Evolutionary conservation across 176 grass and related monocot species (phyloP).

Genomic region (Pontederia crassipes): DNA sequence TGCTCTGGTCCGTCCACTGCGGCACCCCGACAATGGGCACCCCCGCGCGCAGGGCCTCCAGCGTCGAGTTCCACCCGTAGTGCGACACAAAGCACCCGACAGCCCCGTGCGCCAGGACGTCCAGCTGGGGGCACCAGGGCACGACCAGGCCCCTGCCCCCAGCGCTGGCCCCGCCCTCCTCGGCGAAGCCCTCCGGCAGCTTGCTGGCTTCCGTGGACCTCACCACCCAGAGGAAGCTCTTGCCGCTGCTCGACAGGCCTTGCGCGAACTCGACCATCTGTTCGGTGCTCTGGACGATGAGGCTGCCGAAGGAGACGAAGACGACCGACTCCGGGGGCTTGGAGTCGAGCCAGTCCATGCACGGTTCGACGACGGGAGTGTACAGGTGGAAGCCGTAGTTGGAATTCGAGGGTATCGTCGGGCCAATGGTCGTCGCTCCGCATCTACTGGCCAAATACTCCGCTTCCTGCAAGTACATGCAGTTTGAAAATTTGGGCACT

Average conservation of each 20-base stretch:
- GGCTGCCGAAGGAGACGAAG: conserved; percentile 6
- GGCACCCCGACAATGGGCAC: conserved; percentile 2
- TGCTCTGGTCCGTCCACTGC: conserved; percentile 13
- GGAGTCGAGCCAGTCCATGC: conserved; percentile 9
- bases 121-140: conserved; percentile 10
- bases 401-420: background rate
- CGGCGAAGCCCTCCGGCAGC: conserved; percentile 2
- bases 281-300: background rate
- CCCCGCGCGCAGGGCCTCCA: conserved; percentile 5
- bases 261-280: background rate
- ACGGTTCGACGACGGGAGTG: background rate
- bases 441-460: too few species aligned
- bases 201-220: background rate
- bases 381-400: background rate
- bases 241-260: conserved; percentile 4
- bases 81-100: conserved; percentile 19
- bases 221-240: conserved; percentile 12
- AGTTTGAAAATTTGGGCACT: too few species aligned
- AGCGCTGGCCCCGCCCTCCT: background rate
- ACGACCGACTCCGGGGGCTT: background rate
- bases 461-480: too few species aligned
- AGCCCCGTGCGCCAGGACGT: conserved; percentile 1
- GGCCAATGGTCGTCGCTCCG: too few species aligned
- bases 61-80: conserved; percentile 20
- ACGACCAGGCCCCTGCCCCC: conserved; percentile 5